phyloP scores from a whole-genome alignment of 805 yeast genomes.

The Kluyveromyces aestuarii region DNA sequence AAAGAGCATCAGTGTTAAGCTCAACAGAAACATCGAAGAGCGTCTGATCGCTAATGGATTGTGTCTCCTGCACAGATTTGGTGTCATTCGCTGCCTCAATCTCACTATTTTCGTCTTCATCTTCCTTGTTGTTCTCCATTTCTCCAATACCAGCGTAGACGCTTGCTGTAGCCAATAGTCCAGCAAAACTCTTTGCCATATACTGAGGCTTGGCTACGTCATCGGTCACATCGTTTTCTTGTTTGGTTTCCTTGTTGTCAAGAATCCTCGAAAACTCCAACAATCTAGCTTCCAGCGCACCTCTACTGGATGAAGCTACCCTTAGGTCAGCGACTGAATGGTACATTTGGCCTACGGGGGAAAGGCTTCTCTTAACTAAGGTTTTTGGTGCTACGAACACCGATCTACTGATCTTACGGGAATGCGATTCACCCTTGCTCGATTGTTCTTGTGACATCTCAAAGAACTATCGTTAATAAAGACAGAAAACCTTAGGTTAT shows the following conservation, averaged over 20 bases:
- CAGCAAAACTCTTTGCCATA: slow-evolving; percentile 45
- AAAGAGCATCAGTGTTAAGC: slow-evolving; percentile 7
- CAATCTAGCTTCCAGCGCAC: not conserved
- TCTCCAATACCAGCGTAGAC: slow-evolving; percentile 35
- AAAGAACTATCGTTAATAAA: no score
- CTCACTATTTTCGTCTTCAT: slow-evolving; percentile 8
- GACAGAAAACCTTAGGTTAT: no score
- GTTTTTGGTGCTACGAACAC: slow-evolving; percentile 1
- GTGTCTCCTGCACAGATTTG: slow-evolving; percentile 10
- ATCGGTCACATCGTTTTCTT: slow-evolving; percentile 14
- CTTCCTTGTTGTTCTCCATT: slow-evolving; percentile 14
- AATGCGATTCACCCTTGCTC: no score
- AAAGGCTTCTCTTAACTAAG: slow-evolving; percentile 3
- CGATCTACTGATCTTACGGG: not conserved
- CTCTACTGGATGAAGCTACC: not conserved
- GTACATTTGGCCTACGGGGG: slow-evolving; percentile 7
- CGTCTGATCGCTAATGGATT: slow-evolving; percentile 10
- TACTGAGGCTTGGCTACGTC: slow-evolving; percentile 32
- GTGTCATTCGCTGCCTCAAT: slow-evolving; percentile 13
- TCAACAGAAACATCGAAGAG: slow-evolving; percentile 26
- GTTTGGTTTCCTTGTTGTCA: slow-evolving; percentile 2
- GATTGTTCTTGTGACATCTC: not conserved
- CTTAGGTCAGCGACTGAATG: slow-evolving; percentile 4
- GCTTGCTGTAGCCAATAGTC: slow-evolving; percentile 48
- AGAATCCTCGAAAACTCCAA: not conserved